These are phyloP conservation scores for Vigna radiata DNA, from an alignment of 306 rosid genomes.

Conservation along the genomic window DNA sequence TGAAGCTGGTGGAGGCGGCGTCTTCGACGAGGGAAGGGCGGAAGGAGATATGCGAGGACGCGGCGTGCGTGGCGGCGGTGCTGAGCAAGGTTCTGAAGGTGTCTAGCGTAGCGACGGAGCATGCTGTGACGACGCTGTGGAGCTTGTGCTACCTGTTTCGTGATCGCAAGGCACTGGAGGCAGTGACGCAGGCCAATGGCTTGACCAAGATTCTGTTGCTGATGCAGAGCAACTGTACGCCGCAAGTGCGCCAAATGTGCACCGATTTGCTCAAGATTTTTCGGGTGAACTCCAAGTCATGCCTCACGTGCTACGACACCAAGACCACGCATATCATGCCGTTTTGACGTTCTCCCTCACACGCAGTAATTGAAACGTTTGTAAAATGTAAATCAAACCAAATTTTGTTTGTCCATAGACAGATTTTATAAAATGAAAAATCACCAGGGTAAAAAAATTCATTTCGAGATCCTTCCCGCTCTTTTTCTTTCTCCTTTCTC, in stretches of 20 bases:
- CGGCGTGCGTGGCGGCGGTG: conserved; percentile 55
- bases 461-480: neutral
- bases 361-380: conserved; percentile 11
- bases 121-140: conserved; percentile 84
- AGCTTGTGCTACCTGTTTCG: conserved; percentile 73
- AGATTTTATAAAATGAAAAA: neutral
- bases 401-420: conserved; percentile 62
- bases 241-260: conserved; percentile 73
- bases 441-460: conserved; percentile 33
- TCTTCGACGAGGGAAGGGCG: conserved; percentile 80
- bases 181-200: conserved; percentile 68
- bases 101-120: conserved; percentile 73
- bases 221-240: conserved; percentile 86
- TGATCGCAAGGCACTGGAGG: conserved; percentile 64
- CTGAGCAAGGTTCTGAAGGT: conserved; percentile 70
- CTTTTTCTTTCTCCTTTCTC: neutral
- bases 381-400: conserved; percentile 58
- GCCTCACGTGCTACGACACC: conserved; percentile 69
- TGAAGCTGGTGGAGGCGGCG: conserved; percentile 67
- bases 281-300: conserved; percentile 63
- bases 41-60: conserved; percentile 65
- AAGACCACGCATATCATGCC: conserved; percentile 93
- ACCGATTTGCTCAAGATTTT: conserved; percentile 80
- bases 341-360: conserved; percentile 41
- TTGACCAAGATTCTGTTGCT: conserved; percentile 71